Base-by-base conservation (phyloP, 176 grass and related monocot genomes). In the Oropetium thomaeum region DNA sequence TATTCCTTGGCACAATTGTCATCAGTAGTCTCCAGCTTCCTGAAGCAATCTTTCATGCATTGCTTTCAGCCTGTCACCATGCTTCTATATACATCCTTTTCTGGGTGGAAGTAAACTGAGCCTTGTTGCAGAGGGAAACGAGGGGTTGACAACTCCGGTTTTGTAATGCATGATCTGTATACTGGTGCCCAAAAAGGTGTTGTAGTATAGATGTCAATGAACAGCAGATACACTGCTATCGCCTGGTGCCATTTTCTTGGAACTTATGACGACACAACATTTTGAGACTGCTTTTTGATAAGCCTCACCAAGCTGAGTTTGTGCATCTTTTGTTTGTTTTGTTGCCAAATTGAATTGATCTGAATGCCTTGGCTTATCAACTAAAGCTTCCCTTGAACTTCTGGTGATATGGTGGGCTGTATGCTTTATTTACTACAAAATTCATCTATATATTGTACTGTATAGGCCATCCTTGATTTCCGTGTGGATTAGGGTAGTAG, bases 171-270 rank as follows among this genome's bases (percentile, higher is more conserved):
- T 69, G 68, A 69, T 74, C 32, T 67, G 60, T 74, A 67, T 68
- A 78, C 74, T 44, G 59, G 66, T 77, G 65, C 23, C 57, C 69
- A 25, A 32, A 32, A 73, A 69, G 68, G 80, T 74, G 80, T 35
- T 79, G 74, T 74, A 23, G 43, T 88, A 54, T 79, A 74, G 26
- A 54, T 69, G 41, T 65, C 58, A 27, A 57, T 73, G 54, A 74
- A 67, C 11, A 57, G 37, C 32, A 73, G 52, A 67, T 43, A 43
- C 66, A 75, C 19, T 32, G 37, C 71, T 8, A 76, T 65, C 80
- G 69, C 53, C 43, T 68, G 83, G 68, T 34, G 52, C 69, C 49
- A 7, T 67, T 76, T 76, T 54, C 34, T 44, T 33, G 17, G 67
- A 58, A 53, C 52, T 35, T 45, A 20, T 82, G 69, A 53, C 29